Evolutionary conservation across 257 asterid species (phyloP).

Genomic region (Gynochthodes officinalis): DNA sequence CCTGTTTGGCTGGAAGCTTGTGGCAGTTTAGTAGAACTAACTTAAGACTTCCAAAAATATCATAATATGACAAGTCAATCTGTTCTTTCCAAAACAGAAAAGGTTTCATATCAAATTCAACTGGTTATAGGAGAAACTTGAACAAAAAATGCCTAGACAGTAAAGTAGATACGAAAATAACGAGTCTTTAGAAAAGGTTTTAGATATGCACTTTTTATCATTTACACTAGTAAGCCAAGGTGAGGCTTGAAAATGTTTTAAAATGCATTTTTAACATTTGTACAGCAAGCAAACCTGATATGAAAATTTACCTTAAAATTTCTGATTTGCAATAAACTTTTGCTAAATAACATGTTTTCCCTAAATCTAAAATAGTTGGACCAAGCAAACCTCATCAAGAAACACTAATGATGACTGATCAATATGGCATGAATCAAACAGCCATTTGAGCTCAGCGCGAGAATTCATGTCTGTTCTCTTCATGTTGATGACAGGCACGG

Average conservation of each 20-base stretch:
- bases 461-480: constrained; percentile 53
- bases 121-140: not conserved
- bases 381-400: constrained; percentile 61
- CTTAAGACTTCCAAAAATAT: constrained; percentile 79
- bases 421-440: constrained; percentile 66
- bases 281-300: not conserved
- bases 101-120: not conserved
- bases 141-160: not conserved
- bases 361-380: not conserved
- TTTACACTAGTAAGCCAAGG: not conserved
- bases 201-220: not conserved
- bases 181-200: not conserved
- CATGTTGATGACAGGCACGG: constrained; percentile 75
- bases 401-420: constrained; percentile 62
- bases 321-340: not conserved
- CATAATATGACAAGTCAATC: constrained; percentile 74
- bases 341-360: not conserved
- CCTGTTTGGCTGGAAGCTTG: constrained; percentile 61
- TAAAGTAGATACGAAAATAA: not conserved
- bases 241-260: not conserved
- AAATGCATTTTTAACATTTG: not conserved
- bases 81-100: constrained; percentile 29
- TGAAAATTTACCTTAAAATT: not conserved
- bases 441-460: constrained; percentile 63
- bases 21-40: constrained; percentile 55